These are phyloP conservation scores for Cladochytrium replicatum DNA, from an alignment of 192 early-diverging fungal genomes.

Conservation along the genomic window DNA sequence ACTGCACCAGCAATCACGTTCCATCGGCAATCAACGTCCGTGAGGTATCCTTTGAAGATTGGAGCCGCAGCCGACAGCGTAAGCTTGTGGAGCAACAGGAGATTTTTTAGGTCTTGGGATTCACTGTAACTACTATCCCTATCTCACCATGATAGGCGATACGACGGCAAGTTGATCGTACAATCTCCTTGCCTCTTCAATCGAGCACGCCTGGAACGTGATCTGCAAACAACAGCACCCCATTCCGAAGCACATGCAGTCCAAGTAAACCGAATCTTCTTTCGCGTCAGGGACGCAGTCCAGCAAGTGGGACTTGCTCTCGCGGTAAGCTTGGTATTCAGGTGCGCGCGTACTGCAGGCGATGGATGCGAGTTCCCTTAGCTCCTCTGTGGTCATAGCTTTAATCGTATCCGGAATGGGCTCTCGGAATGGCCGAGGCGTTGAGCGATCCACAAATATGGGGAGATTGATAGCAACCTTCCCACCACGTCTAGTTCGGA, in stretches of 20 bases:
- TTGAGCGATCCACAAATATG: slow-evolving; percentile 84
- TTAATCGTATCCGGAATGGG: too few relatives aligned
- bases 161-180: slow-evolving; percentile 92
- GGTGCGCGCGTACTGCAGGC: too few relatives aligned
- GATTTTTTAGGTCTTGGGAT: not conserved
- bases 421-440: slow-evolving; percentile 73
- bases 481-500: slow-evolving; percentile 78
- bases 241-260: slow-evolving; percentile 98
- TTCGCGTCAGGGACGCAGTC: slow-evolving; percentile 51
- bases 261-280: slow-evolving; percentile 94
- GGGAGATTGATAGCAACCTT: slow-evolving; percentile 97
- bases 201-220: slow-evolving; percentile 90
- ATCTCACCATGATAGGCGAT: slow-evolving; percentile 77
- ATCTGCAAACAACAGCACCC: slow-evolving; percentile 96
- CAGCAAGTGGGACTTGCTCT: slow-evolving; percentile 15
- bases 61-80: slow-evolving; percentile 87
- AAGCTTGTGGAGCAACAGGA: too few relatives aligned
- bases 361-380: too few relatives aligned
- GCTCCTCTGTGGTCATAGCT: too few relatives aligned
- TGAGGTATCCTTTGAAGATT: slow-evolving; percentile 86
- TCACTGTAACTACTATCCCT: too few relatives aligned
- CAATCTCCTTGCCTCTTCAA: slow-evolving; percentile 81
- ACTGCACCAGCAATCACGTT: slow-evolving; percentile 88
- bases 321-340: too few relatives aligned
- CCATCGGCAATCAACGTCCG: slow-evolving; percentile 96